These are phyloP conservation scores for Polyrhizophydium stewartii DNA, from an alignment of 371 early-diverging fungal species.

Conservation along the genomic window DNA sequence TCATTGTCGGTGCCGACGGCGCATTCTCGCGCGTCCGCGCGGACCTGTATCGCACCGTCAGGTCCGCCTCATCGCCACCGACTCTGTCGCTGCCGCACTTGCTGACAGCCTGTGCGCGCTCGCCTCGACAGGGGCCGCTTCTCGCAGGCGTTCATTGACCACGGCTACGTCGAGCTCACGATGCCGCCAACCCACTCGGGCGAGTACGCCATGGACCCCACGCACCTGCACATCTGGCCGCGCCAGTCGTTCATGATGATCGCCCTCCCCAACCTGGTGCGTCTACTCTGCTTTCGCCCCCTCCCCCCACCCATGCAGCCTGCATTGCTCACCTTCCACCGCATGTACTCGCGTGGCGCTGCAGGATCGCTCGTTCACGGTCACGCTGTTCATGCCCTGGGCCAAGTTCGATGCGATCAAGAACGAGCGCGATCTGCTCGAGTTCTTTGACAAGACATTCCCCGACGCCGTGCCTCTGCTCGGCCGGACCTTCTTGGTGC, in stretches of 20 bases:
- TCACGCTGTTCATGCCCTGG: conserved; percentile 94
- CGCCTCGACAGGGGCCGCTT: conserved; percentile 67
- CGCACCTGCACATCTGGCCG: conserved; percentile 98
- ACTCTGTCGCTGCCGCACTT: not conserved
- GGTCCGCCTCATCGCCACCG: conserved; percentile 34
- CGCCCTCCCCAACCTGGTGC: conserved; percentile 86
- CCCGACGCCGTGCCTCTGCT: conserved; percentile 79
- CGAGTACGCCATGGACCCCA: conserved; percentile 77
- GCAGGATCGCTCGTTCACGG: conserved; percentile 88
- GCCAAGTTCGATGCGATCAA: conserved; percentile 75
- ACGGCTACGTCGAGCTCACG: conserved; percentile 83
- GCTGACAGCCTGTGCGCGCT: not conserved
- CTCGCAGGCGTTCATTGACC: conserved; percentile 83
- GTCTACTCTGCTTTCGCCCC: conserved; percentile 7
- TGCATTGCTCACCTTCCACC: not conserved
- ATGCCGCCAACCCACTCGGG: conserved; percentile 49
- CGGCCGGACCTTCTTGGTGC: conserved; percentile 61
- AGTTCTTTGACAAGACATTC: conserved; percentile 76
- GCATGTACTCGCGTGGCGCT: not conserved
- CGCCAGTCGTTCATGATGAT: conserved; percentile 93
- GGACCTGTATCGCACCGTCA: conserved; percentile 66
- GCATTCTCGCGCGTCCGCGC: conserved; percentile 78
- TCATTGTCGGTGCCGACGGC: conserved; percentile 95
- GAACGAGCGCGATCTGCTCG: conserved; percentile 59
- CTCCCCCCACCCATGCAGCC: not conserved